Evolutionary conservation across 371 early-diverging fungal genomes (phyloP), one percentile per base, ranked within the genome.

Genomic region (Actinomortierella ambigua): DNA sequence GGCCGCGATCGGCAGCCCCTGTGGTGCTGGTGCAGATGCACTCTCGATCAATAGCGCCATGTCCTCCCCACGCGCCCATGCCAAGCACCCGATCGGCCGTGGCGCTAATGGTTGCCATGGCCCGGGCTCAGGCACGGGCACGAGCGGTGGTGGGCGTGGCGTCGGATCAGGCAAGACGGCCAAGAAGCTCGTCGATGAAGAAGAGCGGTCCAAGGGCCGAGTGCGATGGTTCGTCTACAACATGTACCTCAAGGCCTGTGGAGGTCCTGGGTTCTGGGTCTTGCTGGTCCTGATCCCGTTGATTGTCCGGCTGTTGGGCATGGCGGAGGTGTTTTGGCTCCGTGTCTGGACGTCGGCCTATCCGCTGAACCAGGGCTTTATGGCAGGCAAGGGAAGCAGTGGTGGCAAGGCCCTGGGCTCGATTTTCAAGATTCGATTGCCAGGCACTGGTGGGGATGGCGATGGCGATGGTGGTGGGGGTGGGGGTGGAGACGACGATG

Each of bases 121-220:
- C n/a, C 43, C 43, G 13, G 43, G n/a, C n/a, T 43, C 43, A n/a
- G 43, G 13, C n/a, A n/a, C n/a, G n/a, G n/a, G n/a, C 57, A 52
- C 27, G 43, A 44, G 2, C 20, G 44, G 6, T 44, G n/a, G 3
- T 6, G 44, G 44, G 13, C n/a, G 44, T n/a, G 13, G 44, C 13
- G 20, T 44, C n/a, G 44, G 44, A 3, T 44, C 20, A 2, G 28
- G 24, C 44, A 57, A 46, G 26, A 55, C 50, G 34, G 62, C 71
- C 24, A 70, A 70, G 59, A 61, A 55, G 22, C 62, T 70, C 0
- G 65, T 70, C 2, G 65, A 70, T 39, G 71, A 70, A 50, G 71
- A 70, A 65, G 73, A 52, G 0, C 73, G 73, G 22, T 53, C 63
- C 4, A 61, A 54, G 29, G 73, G 73, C 52, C 61, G 65, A 14